Evolutionary conservation across 2,329 filamentous ascomycete genomes (phyloP).

Genomic region (Pseudogymnoascus sp.): DNA sequence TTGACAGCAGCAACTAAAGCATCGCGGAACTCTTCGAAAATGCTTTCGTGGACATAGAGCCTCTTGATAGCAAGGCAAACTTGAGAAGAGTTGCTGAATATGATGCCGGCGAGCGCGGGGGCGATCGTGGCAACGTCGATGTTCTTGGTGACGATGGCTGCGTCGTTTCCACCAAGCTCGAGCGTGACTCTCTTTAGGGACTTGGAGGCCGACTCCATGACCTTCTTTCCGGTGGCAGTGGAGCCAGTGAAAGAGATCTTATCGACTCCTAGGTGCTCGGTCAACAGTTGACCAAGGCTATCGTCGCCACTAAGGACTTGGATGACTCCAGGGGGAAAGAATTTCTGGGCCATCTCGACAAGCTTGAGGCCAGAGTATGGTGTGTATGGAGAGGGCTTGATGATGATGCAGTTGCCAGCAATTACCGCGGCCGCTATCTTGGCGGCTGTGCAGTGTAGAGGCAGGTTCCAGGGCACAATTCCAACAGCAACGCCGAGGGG

Average conservation of each 20-base stretch:
- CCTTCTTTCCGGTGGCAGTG: constrained; percentile 39
- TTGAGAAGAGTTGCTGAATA: constrained; percentile 47
- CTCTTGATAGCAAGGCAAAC: constrained; percentile 51
- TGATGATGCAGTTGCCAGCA: constrained; percentile 48
- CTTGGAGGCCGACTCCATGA: constrained; percentile 42
- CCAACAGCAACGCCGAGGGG: constrained; percentile 39
- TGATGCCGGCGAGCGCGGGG: constrained; percentile 37
- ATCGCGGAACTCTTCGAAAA: constrained; percentile 49
- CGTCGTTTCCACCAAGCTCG: constrained; percentile 48
- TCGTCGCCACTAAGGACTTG: constrained; percentile 48
- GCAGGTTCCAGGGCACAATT: constrained; percentile 52
- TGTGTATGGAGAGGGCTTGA: constrained; percentile 45
- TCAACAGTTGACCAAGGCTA: constrained; percentile 45
- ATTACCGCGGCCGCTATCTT: constrained; percentile 52
- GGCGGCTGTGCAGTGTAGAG: constrained; percentile 42
- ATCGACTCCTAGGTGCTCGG: constrained; percentile 43
- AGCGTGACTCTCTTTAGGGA: constrained; percentile 48
- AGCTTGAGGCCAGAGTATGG: constrained; percentile 46
- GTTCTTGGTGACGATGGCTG: constrained; percentile 45
- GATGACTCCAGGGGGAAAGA: constrained; percentile 46
- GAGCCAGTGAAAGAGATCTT: constrained; percentile 55
- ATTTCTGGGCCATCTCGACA: constrained; percentile 39
- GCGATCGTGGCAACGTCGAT: constrained; percentile 41
- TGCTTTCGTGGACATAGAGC: constrained; percentile 52
- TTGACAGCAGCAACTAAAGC: constrained; percentile 42